Percentiles rank a stretch among this genome's conserved stretches.
phyloP scores from a whole-genome alignment of 2,329 filamentous ascomycete genomes.

The Arthrobotrys entomopaga region DNA sequence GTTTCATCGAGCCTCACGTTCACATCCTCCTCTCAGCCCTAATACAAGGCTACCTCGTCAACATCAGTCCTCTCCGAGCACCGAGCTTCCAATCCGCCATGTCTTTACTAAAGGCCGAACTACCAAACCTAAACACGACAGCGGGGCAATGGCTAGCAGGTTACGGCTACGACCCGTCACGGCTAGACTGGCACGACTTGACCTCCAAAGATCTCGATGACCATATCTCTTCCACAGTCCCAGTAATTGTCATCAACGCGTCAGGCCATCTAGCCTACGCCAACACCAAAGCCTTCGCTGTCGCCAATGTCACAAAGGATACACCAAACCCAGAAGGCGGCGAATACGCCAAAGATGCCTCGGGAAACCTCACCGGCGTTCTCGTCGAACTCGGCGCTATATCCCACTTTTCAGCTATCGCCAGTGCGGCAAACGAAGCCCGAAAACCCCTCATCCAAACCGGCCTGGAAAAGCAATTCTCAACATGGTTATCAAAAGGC shows the following conservation, averaged over 20 bases:
- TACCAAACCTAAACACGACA: slow-evolving; percentile 11
- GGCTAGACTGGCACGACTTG: slow-evolving; percentile 39
- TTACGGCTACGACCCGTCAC: slow-evolving; percentile 47
- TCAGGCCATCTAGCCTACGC: slow-evolving; percentile 49
- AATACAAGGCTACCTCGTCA: slow-evolving; percentile 38
- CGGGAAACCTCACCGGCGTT: slow-evolving; percentile 39
- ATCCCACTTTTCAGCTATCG: slow-evolving; percentile 4
- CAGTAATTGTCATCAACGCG: slow-evolving; percentile 33
- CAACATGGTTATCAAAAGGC: slow-evolving; percentile 38
- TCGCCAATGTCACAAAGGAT: slow-evolving; percentile 23
- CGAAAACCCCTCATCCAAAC: slow-evolving; percentile 1
- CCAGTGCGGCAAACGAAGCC: slow-evolving; percentile 10
- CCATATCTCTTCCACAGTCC: slow-evolving; percentile 36
- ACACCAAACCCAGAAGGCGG: slow-evolving; percentile 36
- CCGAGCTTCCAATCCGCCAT: slow-evolving; percentile 29
- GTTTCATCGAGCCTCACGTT: slow-evolving; percentile 49
- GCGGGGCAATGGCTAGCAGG: slow-evolving; percentile 37
- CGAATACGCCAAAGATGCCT: slow-evolving; percentile 31
- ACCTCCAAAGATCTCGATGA: slow-evolving; percentile 27
- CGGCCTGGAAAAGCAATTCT: slow-evolving; percentile 13
- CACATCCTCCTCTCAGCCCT: slow-evolving; percentile 46
- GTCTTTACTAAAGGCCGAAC: slow-evolving; percentile 10
- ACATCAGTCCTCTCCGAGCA: slow-evolving; percentile 39
- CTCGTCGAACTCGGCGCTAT: slow-evolving; percentile 45
- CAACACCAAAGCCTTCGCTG: slow-evolving; percentile 30